These are phyloP conservation scores for Simmondsia chinensis DNA, from an alignment of 148 eudicot genomes.

Conservation along the genomic window DNA sequence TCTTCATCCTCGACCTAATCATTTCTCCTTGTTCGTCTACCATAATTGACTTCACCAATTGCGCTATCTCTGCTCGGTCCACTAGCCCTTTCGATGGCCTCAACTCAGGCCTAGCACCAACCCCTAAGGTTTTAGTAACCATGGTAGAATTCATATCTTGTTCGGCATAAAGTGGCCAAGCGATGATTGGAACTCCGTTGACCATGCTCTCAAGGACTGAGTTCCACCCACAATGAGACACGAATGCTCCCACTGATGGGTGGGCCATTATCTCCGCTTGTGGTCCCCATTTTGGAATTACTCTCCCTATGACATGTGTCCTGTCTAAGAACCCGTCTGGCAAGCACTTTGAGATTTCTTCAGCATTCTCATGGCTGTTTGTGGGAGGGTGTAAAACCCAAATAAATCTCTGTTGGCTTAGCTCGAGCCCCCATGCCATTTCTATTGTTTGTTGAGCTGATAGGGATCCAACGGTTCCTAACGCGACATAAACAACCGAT, in stretches of 20 bases:
- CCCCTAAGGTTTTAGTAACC: background rate
- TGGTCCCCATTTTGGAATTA: slow-evolving; percentile 7
- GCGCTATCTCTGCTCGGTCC: slow-evolving; percentile 5
- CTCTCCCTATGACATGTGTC: background rate
- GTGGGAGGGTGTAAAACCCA: no score
- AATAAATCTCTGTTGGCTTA: no score
- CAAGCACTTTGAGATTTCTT: background rate
- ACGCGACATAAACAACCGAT: no score
- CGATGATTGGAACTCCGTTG: no score
- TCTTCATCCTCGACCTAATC: background rate
- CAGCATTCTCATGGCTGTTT: no score
- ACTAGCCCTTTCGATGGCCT: background rate
- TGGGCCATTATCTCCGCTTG: slow-evolving; percentile 2
- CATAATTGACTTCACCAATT: slow-evolving; percentile 1
- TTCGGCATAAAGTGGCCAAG: slow-evolving; percentile 8
- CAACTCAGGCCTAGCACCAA: background rate
- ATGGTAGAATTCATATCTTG: slow-evolving; percentile 1
- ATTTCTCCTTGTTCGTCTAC: background rate
- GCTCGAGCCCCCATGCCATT: no score
- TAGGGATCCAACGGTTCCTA: no score
- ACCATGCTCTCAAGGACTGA: slow-evolving; percentile 7
- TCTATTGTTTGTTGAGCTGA: no score
- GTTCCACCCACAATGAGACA: slow-evolving; percentile 13
- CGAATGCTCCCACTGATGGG: slow-evolving; percentile 6
- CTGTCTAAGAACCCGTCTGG: slow-evolving; percentile 3